Conservation (phyloP, 2,329 filamentous ascomycete genomes). For the Colletotrichum nymphaeae region DNA sequence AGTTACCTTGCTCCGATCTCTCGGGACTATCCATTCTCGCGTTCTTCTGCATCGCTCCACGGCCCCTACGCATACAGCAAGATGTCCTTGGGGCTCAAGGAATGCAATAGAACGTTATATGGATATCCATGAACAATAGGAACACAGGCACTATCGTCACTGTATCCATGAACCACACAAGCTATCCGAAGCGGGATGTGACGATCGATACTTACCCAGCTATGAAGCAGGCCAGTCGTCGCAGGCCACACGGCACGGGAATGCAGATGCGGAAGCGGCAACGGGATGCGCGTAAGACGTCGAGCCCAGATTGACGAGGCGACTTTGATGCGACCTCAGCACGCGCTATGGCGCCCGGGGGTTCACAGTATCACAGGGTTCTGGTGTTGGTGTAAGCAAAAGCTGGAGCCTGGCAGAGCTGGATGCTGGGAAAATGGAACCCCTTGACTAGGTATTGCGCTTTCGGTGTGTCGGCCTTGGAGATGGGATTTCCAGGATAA, state of each 20-base stretch:
- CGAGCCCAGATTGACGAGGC: conserved; percentile 31
- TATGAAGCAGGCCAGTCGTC: not conserved
- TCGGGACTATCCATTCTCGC: conserved; percentile 14
- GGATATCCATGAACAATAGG: not conserved
- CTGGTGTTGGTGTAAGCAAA: not conserved
- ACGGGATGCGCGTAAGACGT: conserved; percentile 19
- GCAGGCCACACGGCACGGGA: not conserved
- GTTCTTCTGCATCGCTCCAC: not conserved
- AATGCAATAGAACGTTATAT: not conserved
- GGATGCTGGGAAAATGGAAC: no score
- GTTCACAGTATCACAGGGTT: not conserved
- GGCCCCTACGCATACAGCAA: not conserved
- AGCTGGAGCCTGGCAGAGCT: not conserved
- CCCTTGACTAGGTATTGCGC: not conserved
- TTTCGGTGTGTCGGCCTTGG: not conserved
- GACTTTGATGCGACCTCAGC: conserved; percentile 28
- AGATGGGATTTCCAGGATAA: not conserved
- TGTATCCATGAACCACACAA: not conserved
- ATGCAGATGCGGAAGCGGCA: conserved; percentile 24
- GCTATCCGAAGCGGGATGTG: not conserved
- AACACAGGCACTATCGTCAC: not conserved
- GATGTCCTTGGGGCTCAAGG: not conserved
- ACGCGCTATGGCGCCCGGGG: conserved; percentile 1
- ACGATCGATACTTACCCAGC: not conserved
- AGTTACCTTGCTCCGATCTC: conserved; percentile 32